Conservation (phyloP, 108 stramenopile species). For the Cylindrotheca closterium region DNA sequence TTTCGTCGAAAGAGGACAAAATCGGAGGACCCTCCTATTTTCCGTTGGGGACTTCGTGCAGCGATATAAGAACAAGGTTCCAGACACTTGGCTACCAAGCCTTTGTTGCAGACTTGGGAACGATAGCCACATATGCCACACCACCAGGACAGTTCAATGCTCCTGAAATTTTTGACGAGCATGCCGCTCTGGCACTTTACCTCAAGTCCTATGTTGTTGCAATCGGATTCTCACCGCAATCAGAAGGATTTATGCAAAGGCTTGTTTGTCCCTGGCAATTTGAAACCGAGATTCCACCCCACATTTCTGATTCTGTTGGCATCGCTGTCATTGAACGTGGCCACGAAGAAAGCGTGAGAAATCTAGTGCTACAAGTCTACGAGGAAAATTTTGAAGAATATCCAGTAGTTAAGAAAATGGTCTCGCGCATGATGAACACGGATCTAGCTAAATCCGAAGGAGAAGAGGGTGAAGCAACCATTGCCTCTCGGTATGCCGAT, state of each 20-base stretch:
- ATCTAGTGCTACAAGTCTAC: slow-evolving; percentile 52
- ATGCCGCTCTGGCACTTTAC: slow-evolving; percentile 63
- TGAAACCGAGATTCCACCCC: slow-evolving; percentile 8
- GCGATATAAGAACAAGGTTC: slow-evolving; percentile 3
- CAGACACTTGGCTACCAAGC: slow-evolving; percentile 23
- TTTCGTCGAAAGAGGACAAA: not conserved
- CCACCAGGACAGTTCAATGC: slow-evolving; percentile 7
- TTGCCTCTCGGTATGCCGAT: slow-evolving; percentile 23
- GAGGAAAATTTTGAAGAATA: slow-evolving; percentile 41
- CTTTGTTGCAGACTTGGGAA: slow-evolving; percentile 20
- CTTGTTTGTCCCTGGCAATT: slow-evolving; percentile 30
- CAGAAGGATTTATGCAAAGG: slow-evolving; percentile 8
- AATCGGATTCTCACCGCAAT: slow-evolving; percentile 23
- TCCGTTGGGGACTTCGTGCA: slow-evolving; percentile 29
- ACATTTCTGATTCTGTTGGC: not conserved
- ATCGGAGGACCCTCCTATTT: slow-evolving; percentile 9
- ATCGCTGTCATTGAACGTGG: slow-evolving; percentile 22
- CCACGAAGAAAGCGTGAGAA: slow-evolving; percentile 45
- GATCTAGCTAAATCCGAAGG: slow-evolving; percentile 39
- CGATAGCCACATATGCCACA: slow-evolving; percentile 21
- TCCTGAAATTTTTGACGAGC: slow-evolving; percentile 77
- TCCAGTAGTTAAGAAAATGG: slow-evolving; percentile 71
- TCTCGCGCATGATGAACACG: slow-evolving; percentile 53
- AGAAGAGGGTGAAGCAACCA: not conserved
- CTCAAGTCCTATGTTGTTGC: slow-evolving; percentile 57